A percentile compares a stretch with the other conserved stretches of the same genome.
Evolutionary conservation across 768 basidiomycete species (phyloP).

Genomic region (Cystobasidium ongulense): DNA sequence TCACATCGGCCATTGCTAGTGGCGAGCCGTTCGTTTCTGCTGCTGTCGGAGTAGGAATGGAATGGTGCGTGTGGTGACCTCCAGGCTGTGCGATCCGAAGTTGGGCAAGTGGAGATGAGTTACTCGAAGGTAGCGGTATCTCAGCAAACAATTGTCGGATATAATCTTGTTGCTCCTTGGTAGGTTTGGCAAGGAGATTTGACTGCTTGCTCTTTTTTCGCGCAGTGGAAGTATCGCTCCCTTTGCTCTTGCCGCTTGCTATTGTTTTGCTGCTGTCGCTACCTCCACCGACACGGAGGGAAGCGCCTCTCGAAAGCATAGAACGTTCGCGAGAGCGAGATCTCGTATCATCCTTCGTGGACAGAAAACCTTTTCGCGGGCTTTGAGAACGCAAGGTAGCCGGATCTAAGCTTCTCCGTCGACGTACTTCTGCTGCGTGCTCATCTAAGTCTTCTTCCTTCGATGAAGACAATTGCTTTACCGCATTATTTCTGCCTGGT

Average conservation of each 20-base stretch:
- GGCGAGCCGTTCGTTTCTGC: background rate
- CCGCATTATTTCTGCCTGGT: background rate
- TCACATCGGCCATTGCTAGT: slow-evolving; percentile 23
- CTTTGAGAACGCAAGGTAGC: slow-evolving; percentile 16
- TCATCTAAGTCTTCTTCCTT: background rate
- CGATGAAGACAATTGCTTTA: background rate
- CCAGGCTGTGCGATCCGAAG: slow-evolving; percentile 38
- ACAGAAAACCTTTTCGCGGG: background rate
- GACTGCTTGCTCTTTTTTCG: background rate
- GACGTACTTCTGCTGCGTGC: background rate
- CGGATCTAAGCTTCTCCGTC: slow-evolving; percentile 38
- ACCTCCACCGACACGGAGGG: background rate
- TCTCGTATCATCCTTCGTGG: background rate
- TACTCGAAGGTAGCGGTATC: slow-evolving; percentile 34
- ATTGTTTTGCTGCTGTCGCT: background rate
- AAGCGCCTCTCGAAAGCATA: background rate
- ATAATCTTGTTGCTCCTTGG: slow-evolving; percentile 38
- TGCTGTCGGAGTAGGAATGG: background rate
- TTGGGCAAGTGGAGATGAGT: slow-evolving; percentile 15
- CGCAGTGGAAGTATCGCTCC: background rate
- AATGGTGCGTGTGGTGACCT: slow-evolving; percentile 11
- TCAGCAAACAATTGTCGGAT: slow-evolving; percentile 39
- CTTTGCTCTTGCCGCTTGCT: background rate
- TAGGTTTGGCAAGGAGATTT: slow-evolving; percentile 33
- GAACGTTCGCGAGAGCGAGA: slow-evolving; percentile 1